Percentiles rank a stretch among this genome's conserved stretches.
Evolutionary conservation across 805 yeast genomes (phyloP).

Genomic region (Candida easanensis): DNA sequence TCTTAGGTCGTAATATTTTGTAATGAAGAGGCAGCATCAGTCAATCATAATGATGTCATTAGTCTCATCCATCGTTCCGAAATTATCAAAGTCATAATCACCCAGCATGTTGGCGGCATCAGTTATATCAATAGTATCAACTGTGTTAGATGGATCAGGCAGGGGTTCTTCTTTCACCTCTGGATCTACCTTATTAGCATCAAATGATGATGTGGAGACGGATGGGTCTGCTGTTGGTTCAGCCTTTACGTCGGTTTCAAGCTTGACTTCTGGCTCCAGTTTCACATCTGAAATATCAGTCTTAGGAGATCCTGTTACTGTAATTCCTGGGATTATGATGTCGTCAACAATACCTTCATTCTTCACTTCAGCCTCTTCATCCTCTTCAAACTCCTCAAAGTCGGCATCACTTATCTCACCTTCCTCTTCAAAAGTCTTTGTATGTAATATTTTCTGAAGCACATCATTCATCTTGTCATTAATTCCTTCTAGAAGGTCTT

Average conservation of each 20-base stretch:
- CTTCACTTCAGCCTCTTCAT: slow-evolving; percentile 6
- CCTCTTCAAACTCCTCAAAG: slow-evolving; percentile 11
- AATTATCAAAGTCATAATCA: slow-evolving; percentile 18
- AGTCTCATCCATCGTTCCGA: slow-evolving; percentile 17
- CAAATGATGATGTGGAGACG: not conserved
- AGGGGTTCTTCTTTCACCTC: not conserved
- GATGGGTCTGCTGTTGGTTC: too few relatives aligned
- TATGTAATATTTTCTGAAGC: slow-evolving; percentile 8
- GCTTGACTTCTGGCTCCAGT: not conserved
- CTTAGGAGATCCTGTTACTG: not conserved
- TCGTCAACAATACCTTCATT: not conserved
- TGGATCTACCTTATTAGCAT: not conserved
- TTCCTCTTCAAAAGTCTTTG: slow-evolving; percentile 13
- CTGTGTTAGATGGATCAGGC: not conserved
- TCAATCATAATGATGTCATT: slow-evolving; percentile 20
- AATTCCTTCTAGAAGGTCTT: slow-evolving; percentile 6
- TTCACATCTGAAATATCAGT: not conserved
- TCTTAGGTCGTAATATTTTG: too few relatives aligned
- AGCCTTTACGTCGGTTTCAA: not conserved
- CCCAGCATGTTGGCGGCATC: slow-evolving; percentile 15
- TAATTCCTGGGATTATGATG: not conserved
- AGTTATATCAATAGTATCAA: slow-evolving; percentile 9
- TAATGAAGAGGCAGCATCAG: too few relatives aligned
- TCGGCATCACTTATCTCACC: slow-evolving; percentile 5
- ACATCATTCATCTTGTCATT: slow-evolving; percentile 13